phyloP scores from a whole-genome alignment of 2,329 filamentous ascomycete genomes.

The Colletotrichum destructivum region DNA sequence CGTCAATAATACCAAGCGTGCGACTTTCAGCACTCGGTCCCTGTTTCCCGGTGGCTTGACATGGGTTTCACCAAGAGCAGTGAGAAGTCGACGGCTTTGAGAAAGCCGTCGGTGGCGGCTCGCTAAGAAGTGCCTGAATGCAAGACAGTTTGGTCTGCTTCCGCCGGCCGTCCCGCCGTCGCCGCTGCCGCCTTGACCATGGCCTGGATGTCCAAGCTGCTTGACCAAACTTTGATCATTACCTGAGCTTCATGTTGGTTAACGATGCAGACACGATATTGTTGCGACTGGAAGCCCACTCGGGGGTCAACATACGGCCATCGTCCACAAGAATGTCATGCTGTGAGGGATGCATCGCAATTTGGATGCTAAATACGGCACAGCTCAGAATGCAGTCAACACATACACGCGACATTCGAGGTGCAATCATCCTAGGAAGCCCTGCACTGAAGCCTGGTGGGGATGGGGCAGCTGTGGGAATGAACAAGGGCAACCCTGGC shows the following conservation, averaged over 20 bases:
- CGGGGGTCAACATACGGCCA: not conserved
- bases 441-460: conserved; percentile 13
- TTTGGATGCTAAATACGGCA: conserved; percentile 1
- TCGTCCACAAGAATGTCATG: not conserved
- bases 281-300: conserved; percentile 5
- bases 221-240: not conserved
- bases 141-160: conserved; percentile 5
- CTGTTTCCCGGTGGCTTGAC: conserved; percentile 27
- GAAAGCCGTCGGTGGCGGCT: conserved; percentile 18
- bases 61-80: conserved; percentile 36
- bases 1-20: not conserved
- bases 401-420: not conserved
- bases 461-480: not conserved
- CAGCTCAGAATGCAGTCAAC: not conserved
- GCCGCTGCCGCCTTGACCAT: conserved; percentile 21
- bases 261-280: not conserved
- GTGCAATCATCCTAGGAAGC: conserved; percentile 2
- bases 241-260: not conserved
- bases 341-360: not conserved
- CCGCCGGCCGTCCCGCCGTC: conserved; percentile 5
- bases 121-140: conserved; percentile 8
- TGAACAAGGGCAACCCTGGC: conserved; percentile 18
- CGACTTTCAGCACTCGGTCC: conserved; percentile 7
- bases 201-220: conserved; percentile 8
- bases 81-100: conserved; percentile 20